phyloP scores from a whole-genome alignment of 208 protist genomes.

The Leishmania mexicana region DNA sequence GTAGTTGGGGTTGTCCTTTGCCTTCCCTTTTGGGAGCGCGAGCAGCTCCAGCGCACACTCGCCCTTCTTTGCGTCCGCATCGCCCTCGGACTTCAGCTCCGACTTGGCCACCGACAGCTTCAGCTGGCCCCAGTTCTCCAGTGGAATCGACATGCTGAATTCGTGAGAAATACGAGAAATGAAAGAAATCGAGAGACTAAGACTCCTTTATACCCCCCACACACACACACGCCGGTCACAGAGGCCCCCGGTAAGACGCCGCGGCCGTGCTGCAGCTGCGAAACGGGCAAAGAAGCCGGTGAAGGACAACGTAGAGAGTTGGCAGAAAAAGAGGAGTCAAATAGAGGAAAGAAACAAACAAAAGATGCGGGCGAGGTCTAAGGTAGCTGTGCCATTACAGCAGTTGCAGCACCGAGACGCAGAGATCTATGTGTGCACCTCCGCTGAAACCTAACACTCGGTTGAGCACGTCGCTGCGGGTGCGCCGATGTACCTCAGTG shows the following conservation, averaged over 20 bases:
- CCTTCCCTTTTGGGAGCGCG: slow-evolving; percentile 57
- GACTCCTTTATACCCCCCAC: background rate
- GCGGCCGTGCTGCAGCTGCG: background rate
- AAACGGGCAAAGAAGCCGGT: background rate
- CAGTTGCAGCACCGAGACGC: background rate
- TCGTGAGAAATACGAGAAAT: background rate
- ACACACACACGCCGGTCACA: background rate
- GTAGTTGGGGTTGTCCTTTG: slow-evolving; percentile 48
- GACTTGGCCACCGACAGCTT: slow-evolving; percentile 33
- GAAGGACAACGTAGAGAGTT: background rate
- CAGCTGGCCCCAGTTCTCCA: slow-evolving; percentile 87
- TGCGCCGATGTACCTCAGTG: background rate
- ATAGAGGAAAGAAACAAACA: background rate
- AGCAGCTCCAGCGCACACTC: slow-evolving; percentile 47
- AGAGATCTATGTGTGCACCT: background rate
- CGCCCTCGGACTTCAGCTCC: slow-evolving; percentile 36
- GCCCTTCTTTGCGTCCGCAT: slow-evolving; percentile 20
- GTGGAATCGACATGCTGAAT: slow-evolving; percentile 34
- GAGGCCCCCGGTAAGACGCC: background rate
- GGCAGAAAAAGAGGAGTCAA: too few relatives aligned
- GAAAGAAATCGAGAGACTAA: background rate
- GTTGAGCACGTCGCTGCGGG: too few relatives aligned
- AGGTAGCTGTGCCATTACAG: background rate
- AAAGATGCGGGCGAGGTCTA: background rate
- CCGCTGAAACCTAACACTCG: too few relatives aligned